These are phyloP conservation scores for Pisolithus microcarpus DNA, from an alignment of 768 basidiomycete genomes.

Conservation along the genomic window DNA sequence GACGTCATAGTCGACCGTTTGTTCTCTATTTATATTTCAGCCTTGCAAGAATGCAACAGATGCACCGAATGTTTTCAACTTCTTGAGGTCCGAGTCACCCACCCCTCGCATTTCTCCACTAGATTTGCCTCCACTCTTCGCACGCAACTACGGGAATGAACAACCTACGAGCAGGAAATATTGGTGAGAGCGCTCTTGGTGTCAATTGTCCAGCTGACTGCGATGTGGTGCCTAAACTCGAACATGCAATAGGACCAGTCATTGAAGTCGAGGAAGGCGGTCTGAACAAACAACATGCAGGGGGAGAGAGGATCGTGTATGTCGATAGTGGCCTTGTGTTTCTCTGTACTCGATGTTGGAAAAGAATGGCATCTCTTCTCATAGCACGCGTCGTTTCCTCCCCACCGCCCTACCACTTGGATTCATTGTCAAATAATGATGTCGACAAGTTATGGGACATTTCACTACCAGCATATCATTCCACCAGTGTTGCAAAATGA, in stretches of 20 bases:
- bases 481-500: too few relatives aligned
- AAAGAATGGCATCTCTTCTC: conserved; percentile 8
- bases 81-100: too few relatives aligned
- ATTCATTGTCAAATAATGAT: conserved; percentile 36
- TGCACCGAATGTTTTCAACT: too few relatives aligned
- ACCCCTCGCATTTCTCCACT: conserved; percentile 16
- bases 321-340: conserved; percentile 30
- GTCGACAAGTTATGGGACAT: conserved; percentile 46
- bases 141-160: conserved; percentile 19
- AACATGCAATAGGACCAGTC: conserved; percentile 16
- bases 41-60: too few relatives aligned
- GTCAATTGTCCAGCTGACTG: conserved; percentile 15
- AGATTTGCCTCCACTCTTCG: conserved; percentile 40
- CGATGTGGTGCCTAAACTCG: conserved; percentile 18
- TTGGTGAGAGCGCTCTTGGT: neutral
- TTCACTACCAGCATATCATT: conserved; percentile 43
- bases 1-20: too few relatives aligned
- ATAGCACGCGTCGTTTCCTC: conserved; percentile 36
- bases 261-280: conserved; percentile 36
- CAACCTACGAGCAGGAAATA: neutral
- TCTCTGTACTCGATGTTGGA: neutral
- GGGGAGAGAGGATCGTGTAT: conserved; percentile 62
- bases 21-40: too few relatives aligned
- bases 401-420: conserved; percentile 28
- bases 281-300: conserved; percentile 42